Evolutionary conservation across 2,329 filamentous ascomycete species (phyloP).

Genomic region (Xylaria hypoxylon): DNA sequence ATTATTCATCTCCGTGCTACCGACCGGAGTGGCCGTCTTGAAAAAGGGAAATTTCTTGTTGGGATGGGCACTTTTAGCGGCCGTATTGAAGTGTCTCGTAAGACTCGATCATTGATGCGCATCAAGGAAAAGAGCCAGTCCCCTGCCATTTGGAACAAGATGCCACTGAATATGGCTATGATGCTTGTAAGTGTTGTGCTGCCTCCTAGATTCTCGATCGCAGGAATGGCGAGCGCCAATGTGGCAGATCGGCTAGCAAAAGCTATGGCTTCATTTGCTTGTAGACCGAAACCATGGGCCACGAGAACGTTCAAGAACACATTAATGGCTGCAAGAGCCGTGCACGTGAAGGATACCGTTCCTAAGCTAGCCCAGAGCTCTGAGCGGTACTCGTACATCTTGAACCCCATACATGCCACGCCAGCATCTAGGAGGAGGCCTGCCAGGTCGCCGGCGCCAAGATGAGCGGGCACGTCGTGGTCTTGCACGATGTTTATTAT

Average conservation of each 20-base stretch:
- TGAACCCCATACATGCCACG: conserved; percentile 50
- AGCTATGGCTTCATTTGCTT: conserved; percentile 46
- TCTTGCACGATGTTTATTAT: conserved; percentile 41
- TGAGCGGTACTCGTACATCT: conserved; percentile 52
- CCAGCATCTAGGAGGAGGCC: conserved; percentile 49
- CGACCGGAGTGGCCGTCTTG: background rate
- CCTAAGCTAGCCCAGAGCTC: conserved; percentile 47
- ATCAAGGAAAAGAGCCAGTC: conserved; percentile 47
- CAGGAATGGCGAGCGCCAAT: conserved; percentile 49
- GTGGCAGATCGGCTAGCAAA: conserved; percentile 51
- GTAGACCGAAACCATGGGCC: conserved; percentile 44
- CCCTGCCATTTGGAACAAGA: conserved; percentile 50
- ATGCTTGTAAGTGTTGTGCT: conserved; percentile 50
- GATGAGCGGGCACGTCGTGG: conserved; percentile 33
- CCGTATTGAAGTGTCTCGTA: conserved; percentile 1
- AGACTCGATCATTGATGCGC: conserved; percentile 42
- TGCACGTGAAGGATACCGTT: conserved; percentile 47
- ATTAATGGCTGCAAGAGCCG: conserved; percentile 42
- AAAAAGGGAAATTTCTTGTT: background rate
- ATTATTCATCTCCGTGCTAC: conserved; percentile 25
- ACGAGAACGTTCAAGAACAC: conserved; percentile 49
- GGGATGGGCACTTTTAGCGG: conserved; percentile 8
- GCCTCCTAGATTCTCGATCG: conserved; percentile 46
- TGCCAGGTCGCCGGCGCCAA: conserved; percentile 50
- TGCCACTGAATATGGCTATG: conserved; percentile 49